Evolutionary conservation across 441 rosid genomes (phyloP), one percentile per base, ranked within the genome.

Genomic region (Bocquillonia castaneifolia): DNA sequence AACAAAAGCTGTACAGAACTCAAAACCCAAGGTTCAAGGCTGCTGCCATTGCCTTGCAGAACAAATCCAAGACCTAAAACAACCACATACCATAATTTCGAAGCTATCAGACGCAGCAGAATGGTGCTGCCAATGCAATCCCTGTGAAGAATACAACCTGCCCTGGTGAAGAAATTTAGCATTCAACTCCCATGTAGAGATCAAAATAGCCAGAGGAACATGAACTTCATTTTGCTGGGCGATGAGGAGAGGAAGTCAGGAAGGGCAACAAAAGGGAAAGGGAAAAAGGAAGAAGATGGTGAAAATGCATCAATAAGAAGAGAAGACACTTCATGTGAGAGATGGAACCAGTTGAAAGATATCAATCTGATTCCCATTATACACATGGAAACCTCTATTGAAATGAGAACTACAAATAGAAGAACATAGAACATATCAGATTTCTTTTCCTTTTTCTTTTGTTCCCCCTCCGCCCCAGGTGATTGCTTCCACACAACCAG

Each of bases 321-420:
- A 26, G 13, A 15, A 23, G 12, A 60, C 17, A 40, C 42, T n/a
- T 18, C 44, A 40, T 15, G 14, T 1, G 22, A 47, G 56, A 47
- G 4, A 9, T 0, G 42, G 18, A 63, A 29, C 36, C 22, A 20
- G 8, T 47, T 15, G n/a, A 34, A 66, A 18, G 10, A 57, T 15
- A 59, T 12, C 10, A 39, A 26, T 51, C 25, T 28, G 66, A 60
- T 72, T 65, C 70, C 58, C 66, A 52, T 64, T 39, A 72, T 44
- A 34, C 23, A 57, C 29, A 64, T 65, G 71, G 53, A 59, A 71
- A 59, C 66, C 40, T 50, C 26, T 48, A 3, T 32, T 36, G 40
- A 67, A 32, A 61, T 29, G 55, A 31, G 55, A 52, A 29, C 55
- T 39, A 15, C 39, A 28, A 31, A 39, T 31, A 14, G 20, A 40